Base-by-base conservation (phyloP, 2,329 filamentous ascomycete genomes). In the Moelleriella libera region DNA sequence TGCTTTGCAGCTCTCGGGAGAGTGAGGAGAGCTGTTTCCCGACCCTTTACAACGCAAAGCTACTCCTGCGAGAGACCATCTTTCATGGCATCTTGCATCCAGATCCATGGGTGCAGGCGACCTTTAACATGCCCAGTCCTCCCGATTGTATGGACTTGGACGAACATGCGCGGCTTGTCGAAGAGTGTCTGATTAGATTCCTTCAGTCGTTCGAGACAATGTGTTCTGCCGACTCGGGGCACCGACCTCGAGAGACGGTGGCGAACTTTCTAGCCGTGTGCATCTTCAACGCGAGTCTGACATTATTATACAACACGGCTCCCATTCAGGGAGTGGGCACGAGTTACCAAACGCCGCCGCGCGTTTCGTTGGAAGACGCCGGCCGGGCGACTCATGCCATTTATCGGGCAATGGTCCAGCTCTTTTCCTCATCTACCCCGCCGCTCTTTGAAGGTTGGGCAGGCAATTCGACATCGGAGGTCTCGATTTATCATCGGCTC, bases 251-350 rank as follows among this genome's bases (percentile, higher is more conserved):
- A 52, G 64, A 64, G 47, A 76, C 73, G 69, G 57, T 77, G 12
- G 71, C 75, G 2, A 57, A 69, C 4, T 76, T 78, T 50, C 63
- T 75, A 45, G 71, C 76, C 10, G 58, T 80, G 14, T 78, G 75
- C 57, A 71, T 80, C n/a, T 77, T 80, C 54, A 78, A 74, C 55
- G 64, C 75, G 30, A 67, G 72, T 21, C 69, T 70, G 45, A 74
- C 74, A 1, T 65, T 80, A 2, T 60, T 78, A 5, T 62, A 70
- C 12, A 72, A 76, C 48, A 61, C 73, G 44, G 49, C 37, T 47
- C 53, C 34, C 21, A n/a, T 43, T 7, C 41, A 41, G 11, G 29
- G 11, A n/a, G 11, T 40, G 7, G 43, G 39, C 11, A 39, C 40
- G 5, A 9, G 31, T 11, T 43, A 37, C n/a, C 48, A 45, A 43